These are phyloP conservation scores for Alternaria arborescens DNA, from an alignment of 2,329 filamentous ascomycete genomes.

Conservation along the genomic window DNA sequence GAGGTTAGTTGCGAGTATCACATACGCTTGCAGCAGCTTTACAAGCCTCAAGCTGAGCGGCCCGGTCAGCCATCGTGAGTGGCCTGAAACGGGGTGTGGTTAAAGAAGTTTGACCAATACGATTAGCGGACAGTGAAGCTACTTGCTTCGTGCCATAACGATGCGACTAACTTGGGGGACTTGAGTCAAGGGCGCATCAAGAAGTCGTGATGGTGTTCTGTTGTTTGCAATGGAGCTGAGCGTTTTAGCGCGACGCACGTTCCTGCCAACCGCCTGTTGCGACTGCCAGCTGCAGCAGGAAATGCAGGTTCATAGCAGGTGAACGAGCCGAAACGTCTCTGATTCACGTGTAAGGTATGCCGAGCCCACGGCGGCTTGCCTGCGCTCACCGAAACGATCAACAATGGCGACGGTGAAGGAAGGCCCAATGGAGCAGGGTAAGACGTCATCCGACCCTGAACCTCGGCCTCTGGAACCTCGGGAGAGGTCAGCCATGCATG, in stretches of 20 bases:
- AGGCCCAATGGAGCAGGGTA: background rate
- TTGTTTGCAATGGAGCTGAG: slow-evolving; percentile 29
- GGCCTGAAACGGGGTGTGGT: background rate
- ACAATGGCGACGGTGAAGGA: background rate
- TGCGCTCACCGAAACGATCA: background rate
- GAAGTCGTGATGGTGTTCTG: slow-evolving; percentile 9
- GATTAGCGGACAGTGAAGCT: background rate
- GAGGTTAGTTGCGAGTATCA: slow-evolving; percentile 30
- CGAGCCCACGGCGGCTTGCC: background rate
- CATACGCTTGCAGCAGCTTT: slow-evolving; percentile 48
- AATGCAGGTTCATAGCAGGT: background rate
- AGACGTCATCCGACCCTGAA: slow-evolving; percentile 31
- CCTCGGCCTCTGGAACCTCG: slow-evolving; percentile 48
- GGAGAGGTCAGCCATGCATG: slow-evolving; percentile 43
- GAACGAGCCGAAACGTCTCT: background rate
- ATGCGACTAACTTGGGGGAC: slow-evolving; percentile 5
- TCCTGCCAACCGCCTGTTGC: slow-evolving; percentile 18
- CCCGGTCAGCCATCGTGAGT: slow-evolving; percentile 39
- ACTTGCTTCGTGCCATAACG: slow-evolving; percentile 13
- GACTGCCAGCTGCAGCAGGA: slow-evolving; percentile 4
- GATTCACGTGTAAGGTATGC: background rate
- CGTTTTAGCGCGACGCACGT: slow-evolving; percentile 29
- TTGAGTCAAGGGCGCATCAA: background rate
- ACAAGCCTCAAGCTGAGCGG: slow-evolving; percentile 35
- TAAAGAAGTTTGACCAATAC: background rate